Percentiles rank a stretch among this genome's conserved stretches.
Evolutionary conservation across 2,329 filamentous ascomycete genomes (phyloP).

Genomic region (Calonectria hongkongensis): DNA sequence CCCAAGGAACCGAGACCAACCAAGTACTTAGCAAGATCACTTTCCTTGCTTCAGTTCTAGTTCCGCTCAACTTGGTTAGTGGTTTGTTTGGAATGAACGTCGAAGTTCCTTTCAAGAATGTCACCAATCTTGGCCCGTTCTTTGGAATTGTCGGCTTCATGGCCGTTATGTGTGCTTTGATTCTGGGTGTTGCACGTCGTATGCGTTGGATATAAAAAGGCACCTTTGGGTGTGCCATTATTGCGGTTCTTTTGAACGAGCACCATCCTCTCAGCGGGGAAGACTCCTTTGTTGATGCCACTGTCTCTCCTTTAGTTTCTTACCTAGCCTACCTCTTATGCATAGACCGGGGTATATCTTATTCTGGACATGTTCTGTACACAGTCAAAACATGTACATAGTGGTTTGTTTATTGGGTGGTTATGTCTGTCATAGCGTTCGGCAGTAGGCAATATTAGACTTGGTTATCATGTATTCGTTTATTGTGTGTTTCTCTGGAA

Average conservation of each 20-base stretch:
- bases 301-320: slow-evolving; percentile 34
- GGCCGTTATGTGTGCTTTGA: slow-evolving; percentile 69
- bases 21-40: slow-evolving; percentile 96
- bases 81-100: slow-evolving; percentile 94
- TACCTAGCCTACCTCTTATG: slow-evolving; percentile 32
- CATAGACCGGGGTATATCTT: slow-evolving; percentile 46
- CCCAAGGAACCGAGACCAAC: slow-evolving; percentile 91
- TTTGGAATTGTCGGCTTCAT: slow-evolving; percentile 72
- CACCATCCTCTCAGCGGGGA: background rate
- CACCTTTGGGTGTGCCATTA: background rate
- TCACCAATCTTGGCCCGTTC: slow-evolving; percentile 73
- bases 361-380: slow-evolving; percentile 41
- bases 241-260: background rate
- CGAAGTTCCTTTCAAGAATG: slow-evolving; percentile 77
- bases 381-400: slow-evolving; percentile 34
- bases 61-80: slow-evolving; percentile 94
- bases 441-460: slow-evolving; percentile 29
- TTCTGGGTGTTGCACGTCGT: slow-evolving; percentile 67
- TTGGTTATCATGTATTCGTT: slow-evolving; percentile 39
- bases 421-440: slow-evolving; percentile 28
- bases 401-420: slow-evolving; percentile 34
- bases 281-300: slow-evolving; percentile 10
- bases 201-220: slow-evolving; percentile 66
- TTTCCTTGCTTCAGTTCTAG: slow-evolving; percentile 93
- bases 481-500: background rate